phyloP scores from a whole-genome alignment of 2,329 filamentous ascomycete species.

The Xylaria sp. region DNA sequence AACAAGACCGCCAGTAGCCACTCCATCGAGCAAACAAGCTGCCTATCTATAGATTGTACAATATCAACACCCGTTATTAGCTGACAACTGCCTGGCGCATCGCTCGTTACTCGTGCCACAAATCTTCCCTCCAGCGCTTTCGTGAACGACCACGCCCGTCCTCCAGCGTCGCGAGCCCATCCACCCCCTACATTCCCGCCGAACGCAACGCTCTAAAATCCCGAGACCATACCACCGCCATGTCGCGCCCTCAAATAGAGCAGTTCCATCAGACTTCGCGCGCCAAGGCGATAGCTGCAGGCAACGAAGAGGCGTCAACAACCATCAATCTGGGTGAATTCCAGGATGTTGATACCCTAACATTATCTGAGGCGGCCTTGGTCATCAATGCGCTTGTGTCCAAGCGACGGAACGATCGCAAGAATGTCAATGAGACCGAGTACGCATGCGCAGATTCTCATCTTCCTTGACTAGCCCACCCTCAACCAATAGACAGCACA shows the following conservation, averaged over 20 bases:
- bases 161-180: conserved; percentile 20
- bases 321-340: conserved; percentile 93
- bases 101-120: conserved; percentile 22
- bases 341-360: conserved; percentile 89
- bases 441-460: conserved; percentile 57
- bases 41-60: conserved; percentile 2
- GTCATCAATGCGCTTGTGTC: conserved; percentile 91
- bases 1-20: conserved; percentile 7
- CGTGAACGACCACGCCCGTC: conserved; percentile 22
- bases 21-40: neutral
- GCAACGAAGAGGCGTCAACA: conserved; percentile 88
- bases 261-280: conserved; percentile 67
- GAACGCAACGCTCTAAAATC: neutral
- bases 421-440: conserved; percentile 87
- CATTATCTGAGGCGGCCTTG: conserved; percentile 89
- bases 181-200: neutral
- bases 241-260: conserved; percentile 37
- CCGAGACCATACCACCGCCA: conserved; percentile 14
- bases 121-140: conserved; percentile 9
- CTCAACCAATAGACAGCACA: neutral
- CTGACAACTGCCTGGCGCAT: conserved; percentile 31
- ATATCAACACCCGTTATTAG: conserved; percentile 13
- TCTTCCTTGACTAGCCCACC: neutral
- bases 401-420: conserved; percentile 81
- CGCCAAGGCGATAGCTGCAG: conserved; percentile 73